Base-by-base conservation (phyloP, 2,329 filamentous ascomycete genomes). In the Aspergillus sclerotialis region DNA sequence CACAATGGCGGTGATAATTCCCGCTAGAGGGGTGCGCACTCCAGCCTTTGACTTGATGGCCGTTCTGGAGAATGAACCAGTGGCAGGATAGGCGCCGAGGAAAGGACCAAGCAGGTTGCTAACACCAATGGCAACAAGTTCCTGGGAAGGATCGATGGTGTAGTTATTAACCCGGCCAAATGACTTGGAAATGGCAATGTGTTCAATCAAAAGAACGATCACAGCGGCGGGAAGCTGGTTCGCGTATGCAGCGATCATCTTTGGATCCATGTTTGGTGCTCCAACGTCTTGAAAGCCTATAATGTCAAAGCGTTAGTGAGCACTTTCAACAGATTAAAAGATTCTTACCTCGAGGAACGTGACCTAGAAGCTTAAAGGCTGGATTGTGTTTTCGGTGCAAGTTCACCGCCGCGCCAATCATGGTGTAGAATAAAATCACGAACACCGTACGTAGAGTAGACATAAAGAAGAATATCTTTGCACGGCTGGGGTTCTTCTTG, bases 21-120 rank as follows among this genome's bases (percentile, higher is more conserved):
- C 90, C 11, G 86, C 88, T 36, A 94, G 79, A 1, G 90, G 90
- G 0, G 89, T 95, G 15, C 87, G 80, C 4, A 95, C 90, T 52
- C 92, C 92, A 32, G 92, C 89, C 64, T 96, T 96, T 4, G 90
- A 92, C 63, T 95, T 94, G 65, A 96, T 95, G 34, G 92, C 90
- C 17, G 92, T 96, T 41, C 92, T 80, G 23, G 86, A 94, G 70
- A 96, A 96, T 3, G 92, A 96, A 1, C 92, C 92, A 2, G 90
- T 98, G 0, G 87, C 84, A 10, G 90, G 86, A 54, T 94, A 98
- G 2, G 75, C 92, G 32, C 90, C 92, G 3, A 96, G 72, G 66
- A 96, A 94, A 2, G 92, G 88, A 1, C 86, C 89, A 6, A 96
- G 71, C 24, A 96, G 70, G 56, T 96, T 96, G 23, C 82, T 83